Conservation (phyloP, 179 eudicot genomes). For the Patellifolia procumbens region DNA sequence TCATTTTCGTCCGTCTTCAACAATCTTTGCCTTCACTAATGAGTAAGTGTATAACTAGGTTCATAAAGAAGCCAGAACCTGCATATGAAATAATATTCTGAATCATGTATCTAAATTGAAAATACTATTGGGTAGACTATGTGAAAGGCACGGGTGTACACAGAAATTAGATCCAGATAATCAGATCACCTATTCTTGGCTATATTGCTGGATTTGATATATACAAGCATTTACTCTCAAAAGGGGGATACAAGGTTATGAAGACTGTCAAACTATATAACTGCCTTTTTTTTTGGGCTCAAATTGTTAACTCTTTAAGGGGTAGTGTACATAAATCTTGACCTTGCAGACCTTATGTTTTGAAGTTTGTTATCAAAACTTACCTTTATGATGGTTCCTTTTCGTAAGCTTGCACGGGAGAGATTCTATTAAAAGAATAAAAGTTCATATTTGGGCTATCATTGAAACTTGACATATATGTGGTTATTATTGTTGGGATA, state of each 20-base stretch:
- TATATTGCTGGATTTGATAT: neutral
- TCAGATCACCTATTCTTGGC: neutral
- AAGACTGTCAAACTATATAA: neutral
- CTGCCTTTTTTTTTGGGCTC: neutral
- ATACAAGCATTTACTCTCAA: no score
- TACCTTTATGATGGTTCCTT: neutral
- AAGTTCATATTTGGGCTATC: neutral
- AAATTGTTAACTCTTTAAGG: neutral
- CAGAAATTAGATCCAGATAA: neutral
- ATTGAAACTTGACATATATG: neutral
- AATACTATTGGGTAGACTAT: neutral
- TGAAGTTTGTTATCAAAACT: neutral
- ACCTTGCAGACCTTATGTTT: neutral
- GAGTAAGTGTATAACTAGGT: constrained; percentile 52
- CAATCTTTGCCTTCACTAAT: constrained; percentile 95
- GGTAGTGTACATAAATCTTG: neutral
- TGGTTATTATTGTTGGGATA: neutral
- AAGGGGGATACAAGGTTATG: neutral
- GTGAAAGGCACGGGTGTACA: neutral
- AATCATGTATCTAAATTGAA: neutral
- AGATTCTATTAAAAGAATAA: no score
- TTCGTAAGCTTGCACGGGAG: neutral
- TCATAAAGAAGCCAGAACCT: neutral
- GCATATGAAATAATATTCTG: neutral
- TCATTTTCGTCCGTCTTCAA: constrained; percentile 81